Conservation (phyloP, 306 rosid species). For the Quercus ilex region DNA sequence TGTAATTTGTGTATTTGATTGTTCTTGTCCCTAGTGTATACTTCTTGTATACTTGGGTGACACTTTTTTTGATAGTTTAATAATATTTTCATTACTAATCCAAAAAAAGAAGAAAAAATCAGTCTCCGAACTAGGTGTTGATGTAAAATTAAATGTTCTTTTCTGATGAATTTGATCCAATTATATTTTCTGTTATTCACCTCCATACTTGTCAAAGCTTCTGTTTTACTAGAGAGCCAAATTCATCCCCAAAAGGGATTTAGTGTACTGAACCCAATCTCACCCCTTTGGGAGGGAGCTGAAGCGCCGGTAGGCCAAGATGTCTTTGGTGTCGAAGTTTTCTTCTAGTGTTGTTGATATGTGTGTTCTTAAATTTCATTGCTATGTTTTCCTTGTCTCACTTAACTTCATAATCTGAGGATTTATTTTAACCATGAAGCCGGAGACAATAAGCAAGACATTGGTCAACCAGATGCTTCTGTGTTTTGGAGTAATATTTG, state of each 20-base stretch:
- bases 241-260: too few species aligned
- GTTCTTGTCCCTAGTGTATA: too few species aligned
- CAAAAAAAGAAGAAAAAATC: too few species aligned
- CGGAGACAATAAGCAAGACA: constrained; percentile 87
- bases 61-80: too few species aligned
- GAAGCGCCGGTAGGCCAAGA: too few species aligned
- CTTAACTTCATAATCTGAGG: constrained; percentile 31
- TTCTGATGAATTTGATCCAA: neutral
- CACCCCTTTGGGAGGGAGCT: too few species aligned
- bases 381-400: constrained; percentile 9
- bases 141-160: neutral
- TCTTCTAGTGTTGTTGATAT: constrained; percentile 1
- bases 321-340: neutral
- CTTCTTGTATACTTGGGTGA: too few species aligned
- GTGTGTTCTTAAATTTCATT: neutral
- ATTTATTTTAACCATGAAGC: constrained; percentile 64
- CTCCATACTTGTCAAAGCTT: neutral
- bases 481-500: constrained; percentile 82
- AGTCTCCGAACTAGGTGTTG: neutral
- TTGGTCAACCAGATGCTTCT: constrained; percentile 99
- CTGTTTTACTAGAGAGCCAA: too few species aligned
- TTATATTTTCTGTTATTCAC: neutral
- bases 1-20: too few species aligned
- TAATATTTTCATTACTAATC: too few species aligned
- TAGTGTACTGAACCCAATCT: too few species aligned